Evolutionary conservation across 2,329 filamentous ascomycete genomes (phyloP).

Genomic region (Colletotrichum echinochloae): DNA sequence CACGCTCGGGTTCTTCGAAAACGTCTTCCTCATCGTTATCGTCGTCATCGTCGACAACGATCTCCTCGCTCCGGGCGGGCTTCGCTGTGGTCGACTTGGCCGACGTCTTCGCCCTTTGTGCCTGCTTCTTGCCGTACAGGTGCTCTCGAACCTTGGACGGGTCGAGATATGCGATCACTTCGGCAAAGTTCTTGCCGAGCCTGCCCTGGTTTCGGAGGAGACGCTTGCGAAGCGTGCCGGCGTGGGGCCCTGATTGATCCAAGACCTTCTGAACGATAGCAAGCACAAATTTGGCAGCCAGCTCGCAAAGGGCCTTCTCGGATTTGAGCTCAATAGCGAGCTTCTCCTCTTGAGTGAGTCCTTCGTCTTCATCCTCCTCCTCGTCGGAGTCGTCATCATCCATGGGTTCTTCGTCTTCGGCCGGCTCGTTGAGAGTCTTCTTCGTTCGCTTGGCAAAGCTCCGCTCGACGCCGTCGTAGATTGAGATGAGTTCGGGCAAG

Average conservation of each 20-base stretch:
- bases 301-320: conserved; percentile 87
- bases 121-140: conserved; percentile 49
- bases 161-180: conserved; percentile 85
- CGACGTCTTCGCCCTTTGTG: conserved; percentile 50
- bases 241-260: conserved; percentile 70
- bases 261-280: conserved; percentile 81
- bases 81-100: conserved; percentile 57
- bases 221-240: conserved; percentile 75
- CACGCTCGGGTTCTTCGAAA: conserved; percentile 61
- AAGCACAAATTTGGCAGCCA: conserved; percentile 87
- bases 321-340: conserved; percentile 77
- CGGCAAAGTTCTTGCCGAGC: conserved; percentile 87
- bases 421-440: conserved; percentile 71
- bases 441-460: conserved; percentile 78
- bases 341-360: conserved; percentile 67
- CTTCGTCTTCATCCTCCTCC: conserved; percentile 65
- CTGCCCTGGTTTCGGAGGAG: conserved; percentile 83
- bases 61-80: conserved; percentile 58
- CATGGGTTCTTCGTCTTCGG: conserved; percentile 79
- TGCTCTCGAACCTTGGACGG: conserved; percentile 68
- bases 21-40: conserved; percentile 55
- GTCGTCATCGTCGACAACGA: conserved; percentile 57
- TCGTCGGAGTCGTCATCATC: conserved; percentile 71
- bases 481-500: conserved; percentile 77
- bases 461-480: conserved; percentile 83